Evolutionary conservation across 805 yeast genomes (phyloP), one percentile per base, ranked within the genome.

Genomic region (Millerozyma miso): DNA sequence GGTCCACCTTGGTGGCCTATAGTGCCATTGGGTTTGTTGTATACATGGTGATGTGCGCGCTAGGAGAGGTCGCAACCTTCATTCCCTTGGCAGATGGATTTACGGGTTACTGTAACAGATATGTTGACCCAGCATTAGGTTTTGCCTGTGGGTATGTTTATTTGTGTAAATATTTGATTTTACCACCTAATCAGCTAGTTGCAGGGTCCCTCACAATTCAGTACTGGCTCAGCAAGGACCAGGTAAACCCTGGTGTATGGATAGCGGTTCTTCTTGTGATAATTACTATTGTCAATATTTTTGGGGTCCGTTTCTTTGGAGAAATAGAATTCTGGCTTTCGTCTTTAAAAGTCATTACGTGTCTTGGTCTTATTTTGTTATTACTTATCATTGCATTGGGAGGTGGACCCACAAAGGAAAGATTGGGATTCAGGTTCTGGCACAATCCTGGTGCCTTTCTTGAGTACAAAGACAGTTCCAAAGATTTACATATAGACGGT

Each of bases 401-500:
- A 46, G 95, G 93, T 42, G 86, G 81, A 20, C 90, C 91, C 49
- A 71, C 73, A 35, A 83, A 81, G 53, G 88, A 84, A 52, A 74
- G 91, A 61, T 63, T 77, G 29, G 91, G 90, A 1, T 85, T 83
- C 66, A 73, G 85, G 54, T 84, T 70, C 63, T 84, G 88, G 87
- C 60, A 71, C 35, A 56, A 77, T 47, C 88, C 89, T 0, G 90
- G 89, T 47, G 83, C 88, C 0, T 83, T 55, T 45, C 47, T 61
- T 33, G 68, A 54, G 64, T 75, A 71, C 73, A 52, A 68, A 56
- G 83, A 82, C 50, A 8, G 49, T 4, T 31, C 62, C 2, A 62
- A 69, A 40, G 48, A 54, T 38, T 54, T 70, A 40, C 46, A 67
- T 56, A 57, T 74, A 19, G 56, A 44, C 4, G 79, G 78, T 2